Percentiles rank a stretch among this genome's conserved stretches.
Conservation (phyloP, 768 basidiomycete species). For the Daedalea quercina region DNA sequence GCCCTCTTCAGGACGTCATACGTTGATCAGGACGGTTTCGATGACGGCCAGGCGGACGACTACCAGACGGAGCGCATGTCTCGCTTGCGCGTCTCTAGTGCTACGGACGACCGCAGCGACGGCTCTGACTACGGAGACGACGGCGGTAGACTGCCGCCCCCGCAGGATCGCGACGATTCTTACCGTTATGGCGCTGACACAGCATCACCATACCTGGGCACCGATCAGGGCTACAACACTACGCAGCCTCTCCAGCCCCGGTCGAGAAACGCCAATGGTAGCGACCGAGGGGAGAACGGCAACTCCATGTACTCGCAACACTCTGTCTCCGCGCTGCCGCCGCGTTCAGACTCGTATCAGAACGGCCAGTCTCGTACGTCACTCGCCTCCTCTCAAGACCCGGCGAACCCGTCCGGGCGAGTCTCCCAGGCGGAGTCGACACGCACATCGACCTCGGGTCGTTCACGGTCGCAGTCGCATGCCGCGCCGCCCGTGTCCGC, state of each 20-base stretch:
- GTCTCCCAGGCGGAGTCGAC: constrained; percentile 46
- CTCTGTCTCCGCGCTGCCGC: constrained; percentile 15
- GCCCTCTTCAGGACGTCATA: constrained; percentile 30
- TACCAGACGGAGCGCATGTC: constrained; percentile 41
- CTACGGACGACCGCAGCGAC: constrained; percentile 43
- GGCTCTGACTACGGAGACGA: constrained; percentile 47
- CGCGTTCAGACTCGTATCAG: constrained; percentile 14
- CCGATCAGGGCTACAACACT: not conserved
- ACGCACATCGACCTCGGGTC: constrained; percentile 22
- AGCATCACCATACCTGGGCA: not conserved
- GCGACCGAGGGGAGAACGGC: constrained; percentile 12
- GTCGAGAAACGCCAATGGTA: constrained; percentile 5
- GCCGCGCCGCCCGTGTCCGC: constrained; percentile 67
- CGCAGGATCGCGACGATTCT: constrained; percentile 11
- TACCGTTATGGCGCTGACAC: constrained; percentile 10
- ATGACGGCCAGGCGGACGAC: constrained; percentile 20
- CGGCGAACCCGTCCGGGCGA: constrained; percentile 19
- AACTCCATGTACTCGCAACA: constrained; percentile 10
- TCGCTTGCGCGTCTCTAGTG: constrained; percentile 39
- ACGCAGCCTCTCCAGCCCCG: constrained; percentile 6
- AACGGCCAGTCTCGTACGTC: constrained; percentile 22
- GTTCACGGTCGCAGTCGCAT: constrained; percentile 51
- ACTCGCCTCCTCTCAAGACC: constrained; percentile 18
- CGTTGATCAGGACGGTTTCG: constrained; percentile 3
- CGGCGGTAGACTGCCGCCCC: constrained; percentile 2